phyloP scores from a whole-genome alignment of 1,284 basidiomycete species.

The Coniferiporia weirii region DNA sequence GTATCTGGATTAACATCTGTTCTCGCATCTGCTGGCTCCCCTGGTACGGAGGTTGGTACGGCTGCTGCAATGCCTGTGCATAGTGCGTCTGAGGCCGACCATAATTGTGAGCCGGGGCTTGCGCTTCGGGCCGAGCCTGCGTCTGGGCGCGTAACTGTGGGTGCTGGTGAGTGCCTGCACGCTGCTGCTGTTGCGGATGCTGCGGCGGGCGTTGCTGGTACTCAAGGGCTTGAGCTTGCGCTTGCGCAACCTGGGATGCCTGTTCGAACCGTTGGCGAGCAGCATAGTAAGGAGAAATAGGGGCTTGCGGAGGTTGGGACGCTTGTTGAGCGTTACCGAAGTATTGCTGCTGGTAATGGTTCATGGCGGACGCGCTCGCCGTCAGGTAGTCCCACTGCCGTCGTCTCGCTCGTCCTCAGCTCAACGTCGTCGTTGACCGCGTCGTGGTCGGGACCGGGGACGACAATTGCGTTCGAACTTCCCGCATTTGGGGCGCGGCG shows the following conservation, averaged over 20 bases:
- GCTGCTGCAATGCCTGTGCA: not conserved
- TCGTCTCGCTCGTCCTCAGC: not conserved
- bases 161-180: not conserved
- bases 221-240: slow-evolving; percentile 1
- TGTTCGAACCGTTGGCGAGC: slow-evolving; percentile 15
- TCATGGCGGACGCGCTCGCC: slow-evolving; percentile 7
- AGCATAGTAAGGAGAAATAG: slow-evolving; percentile 10
- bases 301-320: slow-evolving; percentile 1
- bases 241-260: not conserved
- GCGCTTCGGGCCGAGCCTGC: not conserved
- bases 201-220: slow-evolving; percentile 5
- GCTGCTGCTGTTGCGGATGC: slow-evolving; percentile 10
- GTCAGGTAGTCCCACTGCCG: not conserved
- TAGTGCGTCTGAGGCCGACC: not conserved
- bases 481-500: not conserved
- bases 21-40: not conserved
- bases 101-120: not conserved
- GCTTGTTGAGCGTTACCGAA: not conserved
- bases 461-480: not conserved
- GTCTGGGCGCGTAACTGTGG: slow-evolving; percentile 3
- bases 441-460: not conserved
- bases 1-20: not conserved
- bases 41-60: slow-evolving; percentile 2
- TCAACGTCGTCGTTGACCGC: not conserved
- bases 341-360: slow-evolving; percentile 13